Evolutionary conservation across 805 yeast species (phyloP), one percentile per base, ranked within the genome.

Genomic region (Candida hispaniensis): DNA sequence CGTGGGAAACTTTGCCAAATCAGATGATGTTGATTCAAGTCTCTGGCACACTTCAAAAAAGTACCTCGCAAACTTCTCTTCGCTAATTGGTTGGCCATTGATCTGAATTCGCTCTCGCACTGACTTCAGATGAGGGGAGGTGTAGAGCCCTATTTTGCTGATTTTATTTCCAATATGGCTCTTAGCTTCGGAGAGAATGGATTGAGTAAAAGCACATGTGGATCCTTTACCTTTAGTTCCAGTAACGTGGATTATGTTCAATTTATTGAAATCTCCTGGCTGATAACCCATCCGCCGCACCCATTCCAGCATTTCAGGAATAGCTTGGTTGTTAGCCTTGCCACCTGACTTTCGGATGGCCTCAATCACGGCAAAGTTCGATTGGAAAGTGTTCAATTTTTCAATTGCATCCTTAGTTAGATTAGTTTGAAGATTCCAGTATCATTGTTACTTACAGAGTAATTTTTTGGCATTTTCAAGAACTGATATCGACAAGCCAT

Each of bases 171-270:
- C 11, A n/a, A n/a, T n/a, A n/a, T n/a, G n/a, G n/a, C n/a, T n/a
- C 41, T 54, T 43, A 48, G 82, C 82, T 51, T 82, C 82, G 6
- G 58, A 50, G 42, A 93, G 56, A 23, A 93, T 82, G 2, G 91
- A 73, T 48, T 81, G 80, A 2, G 85, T 72, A 52, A 91, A 91
- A 0, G 98, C 95, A 57, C 96, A 88, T 0, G 97, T 88, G 1
- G 96, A 85, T 1, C 99, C 99, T 59, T 91, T 91, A 9, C 99
- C 99, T 55, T 91, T 91, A 1, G 99, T 91, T 13, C 99, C 99
- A 0, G 99, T 86, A 21, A 93, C 78, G 51, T 91, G 99, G 25
- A 91, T 68, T 2, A 85, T 67, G 47, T 86, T 86, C 47, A 91
- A 55, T 41, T 58, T 66, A 58, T 86, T 72, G 51, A 82, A 73